Evolutionary conservation across 164 flowering plant genomes (phyloP), one percentile per base, ranked within the genome.

Genomic region (Nelumbo lutea): DNA sequence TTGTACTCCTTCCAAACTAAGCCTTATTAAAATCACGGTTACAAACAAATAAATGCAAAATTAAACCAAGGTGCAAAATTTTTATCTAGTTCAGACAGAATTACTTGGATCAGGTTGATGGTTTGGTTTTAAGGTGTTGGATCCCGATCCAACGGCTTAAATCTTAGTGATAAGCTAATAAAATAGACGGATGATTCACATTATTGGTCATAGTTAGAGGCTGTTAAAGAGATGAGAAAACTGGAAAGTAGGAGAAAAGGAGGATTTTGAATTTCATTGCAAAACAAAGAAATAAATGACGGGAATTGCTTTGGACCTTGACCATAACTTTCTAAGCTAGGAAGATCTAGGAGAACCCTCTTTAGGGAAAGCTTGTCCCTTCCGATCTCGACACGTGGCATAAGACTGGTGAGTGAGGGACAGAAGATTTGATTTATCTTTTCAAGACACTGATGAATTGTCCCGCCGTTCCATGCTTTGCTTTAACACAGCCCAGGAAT

Each of bases 311-410:
- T 78, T 77, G 73, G 71, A 76, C 81, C 78, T 82, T 81, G 90
- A 88, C 93, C 84, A 79, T 86, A 80, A 90, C 79, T 88, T 88
- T 86, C 90, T 88, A 86, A 70, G 77, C 68, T 77, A 57, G 74
- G 78, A 88, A 86, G 87, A 82, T 79, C 84, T 78, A 66, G 65
- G 70, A 65, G 55, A 51, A 62, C 27, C 27, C 62, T 38, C 70
- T 68, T 72, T 68, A 67, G 13, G n/a, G 5, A 78, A 70, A 64
- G 70, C 14, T 57, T 27, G 48, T 40, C 64, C 6, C 7, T 9
- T 48, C 27, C 4, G 64, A 71, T 65, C 42, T 10, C 47, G 73
- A 65, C 78, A 78, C 70, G 70, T 71, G 75, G 52, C 69, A 60
- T 1, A 13, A 50, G 53, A 50, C 3, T 51, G 11, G 55, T 2